Percentiles rank a stretch among this genome's conserved stretches.
Evolutionary conservation across 192 early-diverging fungal genomes (phyloP).

Genomic region (Backusella liffmaniae): DNA sequence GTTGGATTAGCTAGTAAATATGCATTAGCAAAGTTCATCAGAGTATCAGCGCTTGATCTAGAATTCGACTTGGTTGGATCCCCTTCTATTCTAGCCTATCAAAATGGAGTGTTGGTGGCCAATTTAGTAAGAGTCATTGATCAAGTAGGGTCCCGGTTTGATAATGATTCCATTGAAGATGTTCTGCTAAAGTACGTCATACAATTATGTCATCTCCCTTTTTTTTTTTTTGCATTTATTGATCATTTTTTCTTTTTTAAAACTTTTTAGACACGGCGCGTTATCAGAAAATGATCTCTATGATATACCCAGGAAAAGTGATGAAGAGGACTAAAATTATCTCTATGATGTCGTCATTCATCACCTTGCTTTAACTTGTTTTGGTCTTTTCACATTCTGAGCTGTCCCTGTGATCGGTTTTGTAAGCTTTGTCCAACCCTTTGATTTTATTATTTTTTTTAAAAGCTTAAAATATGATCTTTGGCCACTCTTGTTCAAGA

Average conservation of each 20-base stretch:
- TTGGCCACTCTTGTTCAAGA: slow-evolving; percentile 6
- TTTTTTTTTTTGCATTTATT: background rate
- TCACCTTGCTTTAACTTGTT: background rate
- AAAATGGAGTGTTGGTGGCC: slow-evolving; percentile 48
- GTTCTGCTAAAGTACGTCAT: slow-evolving; percentile 44
- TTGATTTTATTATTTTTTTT: background rate
- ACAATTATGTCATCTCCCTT: background rate
- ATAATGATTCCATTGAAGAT: slow-evolving; percentile 47
- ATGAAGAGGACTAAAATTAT: slow-evolving; percentile 18
- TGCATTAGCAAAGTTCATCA: slow-evolving; percentile 49
- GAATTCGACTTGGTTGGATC: slow-evolving; percentile 59
- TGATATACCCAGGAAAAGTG: slow-evolving; percentile 14
- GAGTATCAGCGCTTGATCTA: slow-evolving; percentile 47
- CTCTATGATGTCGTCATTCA: background rate
- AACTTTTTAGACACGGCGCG: slow-evolving; percentile 22
- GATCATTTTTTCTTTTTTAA: background rate
- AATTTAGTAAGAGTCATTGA: slow-evolving; percentile 56
- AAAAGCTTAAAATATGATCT: slow-evolving; percentile 8
- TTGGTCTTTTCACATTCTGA: slow-evolving; percentile 7
- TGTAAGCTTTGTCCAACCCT: background rate
- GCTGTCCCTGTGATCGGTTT: background rate
- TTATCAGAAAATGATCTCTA: slow-evolving; percentile 34
- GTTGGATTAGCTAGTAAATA: slow-evolving; percentile 46
- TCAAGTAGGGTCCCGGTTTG: slow-evolving; percentile 40
- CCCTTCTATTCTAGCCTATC: slow-evolving; percentile 55